Evolutionary conservation across 2,329 filamentous ascomycete species (phyloP).

Genomic region (Nemania sp.): DNA sequence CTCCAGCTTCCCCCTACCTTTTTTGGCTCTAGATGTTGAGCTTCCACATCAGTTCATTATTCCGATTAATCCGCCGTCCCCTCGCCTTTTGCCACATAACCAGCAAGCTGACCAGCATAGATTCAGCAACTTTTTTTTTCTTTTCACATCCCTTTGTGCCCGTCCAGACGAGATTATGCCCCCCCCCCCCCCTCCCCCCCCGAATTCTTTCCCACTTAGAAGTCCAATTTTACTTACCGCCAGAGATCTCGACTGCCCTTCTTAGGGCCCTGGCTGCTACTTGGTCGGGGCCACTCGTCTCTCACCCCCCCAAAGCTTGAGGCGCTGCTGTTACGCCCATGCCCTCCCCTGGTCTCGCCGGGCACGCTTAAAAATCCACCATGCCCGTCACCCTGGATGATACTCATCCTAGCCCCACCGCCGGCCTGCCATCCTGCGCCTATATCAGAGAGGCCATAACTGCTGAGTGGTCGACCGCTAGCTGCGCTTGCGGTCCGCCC

Average conservation of each 20-base stretch:
- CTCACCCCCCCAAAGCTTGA: conserved; percentile 28
- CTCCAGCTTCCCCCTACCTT: neutral
- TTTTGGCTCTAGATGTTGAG: neutral
- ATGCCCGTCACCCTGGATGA: conserved; percentile 54
- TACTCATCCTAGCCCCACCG: conserved; percentile 56
- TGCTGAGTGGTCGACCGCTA: conserved; percentile 54
- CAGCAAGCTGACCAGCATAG: neutral
- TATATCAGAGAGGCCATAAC: conserved; percentile 61
- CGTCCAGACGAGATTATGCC: neutral
- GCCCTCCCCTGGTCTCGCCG: conserved; percentile 31
- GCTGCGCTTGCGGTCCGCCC: conserved; percentile 35
- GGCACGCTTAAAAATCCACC: conserved; percentile 61
- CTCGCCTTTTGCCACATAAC: neutral
- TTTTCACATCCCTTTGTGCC: no score
- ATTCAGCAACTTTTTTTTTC: neutral
- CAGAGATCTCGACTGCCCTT: conserved; percentile 49
- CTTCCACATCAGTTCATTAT: conserved; percentile 12
- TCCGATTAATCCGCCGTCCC: neutral
- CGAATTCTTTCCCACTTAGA: neutral
- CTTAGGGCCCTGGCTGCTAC: conserved; percentile 49
- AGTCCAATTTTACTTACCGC: conserved; percentile 40
- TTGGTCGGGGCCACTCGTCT: conserved; percentile 50
- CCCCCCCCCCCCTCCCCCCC: no score
- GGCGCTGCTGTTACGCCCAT: conserved; percentile 32
- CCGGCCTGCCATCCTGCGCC: conserved; percentile 56